Evolutionary conservation across 495 filamentous ascomycete genomes (phyloP).

Genomic region (Penicillium cosmopolitanum): DNA sequence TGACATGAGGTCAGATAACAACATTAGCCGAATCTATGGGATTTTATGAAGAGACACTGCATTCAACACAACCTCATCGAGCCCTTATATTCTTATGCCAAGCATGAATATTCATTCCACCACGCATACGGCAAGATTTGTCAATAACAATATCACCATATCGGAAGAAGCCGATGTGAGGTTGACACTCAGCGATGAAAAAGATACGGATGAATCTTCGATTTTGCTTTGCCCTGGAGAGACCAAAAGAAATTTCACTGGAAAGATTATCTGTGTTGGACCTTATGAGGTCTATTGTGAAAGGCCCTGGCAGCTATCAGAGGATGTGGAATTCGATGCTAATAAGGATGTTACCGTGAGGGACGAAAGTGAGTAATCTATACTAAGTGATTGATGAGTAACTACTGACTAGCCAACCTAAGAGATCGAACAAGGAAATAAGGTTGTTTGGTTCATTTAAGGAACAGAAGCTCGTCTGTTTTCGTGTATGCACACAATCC

Average conservation of each 20-base stretch:
- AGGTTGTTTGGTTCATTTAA: constrained; percentile 10
- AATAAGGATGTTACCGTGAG: constrained; percentile 18
- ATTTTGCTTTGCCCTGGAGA: constrained; percentile 17
- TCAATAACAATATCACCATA: constrained; percentile 15
- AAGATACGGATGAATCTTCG: constrained; percentile 7
- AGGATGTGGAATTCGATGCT: constrained; percentile 13
- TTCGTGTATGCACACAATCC: no score
- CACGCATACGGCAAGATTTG: constrained; percentile 13
- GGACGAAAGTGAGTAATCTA: constrained; percentile 11
- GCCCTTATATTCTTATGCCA: neutral
- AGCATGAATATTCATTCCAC: constrained; percentile 10
- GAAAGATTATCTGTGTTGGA: constrained; percentile 12
- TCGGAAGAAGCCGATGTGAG: constrained; percentile 11
- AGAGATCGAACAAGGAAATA: constrained; percentile 17
- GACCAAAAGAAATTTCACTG: constrained; percentile 15
- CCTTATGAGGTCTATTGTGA: constrained; percentile 14
- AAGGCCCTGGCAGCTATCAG: constrained; percentile 16
- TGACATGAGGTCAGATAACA: neutral
- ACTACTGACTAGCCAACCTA: constrained; percentile 11
- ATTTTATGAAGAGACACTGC: neutral
- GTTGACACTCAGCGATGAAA: constrained; percentile 18
- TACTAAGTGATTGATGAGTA: constrained; percentile 9
- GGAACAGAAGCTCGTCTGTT: neutral
- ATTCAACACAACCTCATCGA: neutral
- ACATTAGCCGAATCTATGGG: neutral